Evolutionary conservation across 2,329 filamentous ascomycete species (phyloP).

Genomic region (Colletotrichum graminicola): DNA sequence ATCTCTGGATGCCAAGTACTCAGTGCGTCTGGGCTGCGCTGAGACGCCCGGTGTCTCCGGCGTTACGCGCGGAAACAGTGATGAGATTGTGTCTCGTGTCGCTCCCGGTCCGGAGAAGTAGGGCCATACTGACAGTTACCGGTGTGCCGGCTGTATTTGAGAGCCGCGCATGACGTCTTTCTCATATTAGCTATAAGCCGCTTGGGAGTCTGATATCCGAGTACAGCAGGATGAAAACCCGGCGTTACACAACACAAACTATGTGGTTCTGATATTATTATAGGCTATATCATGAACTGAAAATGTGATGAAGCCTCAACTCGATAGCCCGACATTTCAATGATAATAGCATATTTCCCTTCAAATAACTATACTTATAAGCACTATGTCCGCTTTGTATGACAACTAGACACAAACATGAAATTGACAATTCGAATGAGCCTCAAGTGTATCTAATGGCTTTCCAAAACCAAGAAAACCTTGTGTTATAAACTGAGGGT

Average conservation of each 20-base stretch:
- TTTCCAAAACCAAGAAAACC: neutral
- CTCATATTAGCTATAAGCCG: neutral
- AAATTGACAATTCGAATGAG: neutral
- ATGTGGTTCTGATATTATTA: too few species aligned
- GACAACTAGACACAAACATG: rapidly evolving
- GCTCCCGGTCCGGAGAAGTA: too few species aligned
- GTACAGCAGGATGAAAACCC: too few species aligned
- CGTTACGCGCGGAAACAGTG: too few species aligned
- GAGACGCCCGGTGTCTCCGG: too few species aligned
- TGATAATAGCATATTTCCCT: neutral
- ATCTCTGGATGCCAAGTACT: too few species aligned
- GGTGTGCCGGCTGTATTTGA: too few species aligned
- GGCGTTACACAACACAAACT: too few species aligned
- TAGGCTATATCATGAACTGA: neutral
- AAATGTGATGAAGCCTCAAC: neutral
- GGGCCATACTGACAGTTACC: neutral
- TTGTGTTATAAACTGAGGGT: neutral
- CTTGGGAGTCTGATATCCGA: neutral
- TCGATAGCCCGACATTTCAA: neutral
- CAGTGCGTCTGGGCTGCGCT: too few species aligned
- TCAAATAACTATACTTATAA: neutral
- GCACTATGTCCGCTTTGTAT: neutral
- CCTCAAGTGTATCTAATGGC: neutral
- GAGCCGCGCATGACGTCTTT: neutral
- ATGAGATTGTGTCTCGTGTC: too few species aligned